phyloP scores from a whole-genome alignment of 768 basidiomycete species.

The Trametes gibbosa region DNA sequence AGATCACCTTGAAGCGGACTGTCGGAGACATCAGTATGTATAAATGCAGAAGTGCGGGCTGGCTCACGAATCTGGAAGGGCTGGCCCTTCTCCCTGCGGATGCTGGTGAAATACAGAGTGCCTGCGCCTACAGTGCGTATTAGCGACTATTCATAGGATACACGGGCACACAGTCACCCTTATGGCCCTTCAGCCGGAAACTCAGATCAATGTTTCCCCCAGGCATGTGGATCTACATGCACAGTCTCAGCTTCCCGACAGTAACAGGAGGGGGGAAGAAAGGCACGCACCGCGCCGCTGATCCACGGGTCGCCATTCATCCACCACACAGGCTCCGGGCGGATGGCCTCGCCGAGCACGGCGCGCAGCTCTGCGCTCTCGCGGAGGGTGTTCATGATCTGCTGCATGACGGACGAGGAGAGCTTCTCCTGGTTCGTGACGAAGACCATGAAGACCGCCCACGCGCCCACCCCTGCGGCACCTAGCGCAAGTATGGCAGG shows the following conservation, averaged over 20 bases:
- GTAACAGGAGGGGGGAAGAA: too few species aligned
- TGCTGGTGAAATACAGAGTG: slow-evolving; percentile 81
- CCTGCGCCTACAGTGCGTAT: slow-evolving; percentile 50
- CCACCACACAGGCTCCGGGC: slow-evolving; percentile 68
- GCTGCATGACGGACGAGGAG: slow-evolving; percentile 70
- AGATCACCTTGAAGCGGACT: slow-evolving; percentile 27
- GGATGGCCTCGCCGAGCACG: slow-evolving; percentile 62
- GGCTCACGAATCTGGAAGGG: slow-evolving; percentile 66
- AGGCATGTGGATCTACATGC: slow-evolving; percentile 62
- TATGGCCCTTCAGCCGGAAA: slow-evolving; percentile 71
- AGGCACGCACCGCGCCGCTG: slow-evolving; percentile 56
- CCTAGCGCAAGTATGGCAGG: slow-evolving; percentile 51
- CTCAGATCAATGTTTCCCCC: slow-evolving; percentile 78
- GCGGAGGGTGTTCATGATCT: slow-evolving; percentile 58
- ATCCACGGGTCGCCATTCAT: slow-evolving; percentile 76
- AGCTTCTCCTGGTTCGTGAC: slow-evolving; percentile 78
- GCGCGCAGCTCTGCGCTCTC: slow-evolving; percentile 48
- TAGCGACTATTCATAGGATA: neutral
- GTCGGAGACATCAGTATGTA: neutral
- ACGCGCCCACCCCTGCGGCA: slow-evolving; percentile 54
- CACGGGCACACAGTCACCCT: slow-evolving; percentile 39
- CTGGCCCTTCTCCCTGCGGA: slow-evolving; percentile 70
- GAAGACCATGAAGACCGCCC: slow-evolving; percentile 67
- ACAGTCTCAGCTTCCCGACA: neutral
- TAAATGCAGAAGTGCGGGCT: neutral